A percentile compares a stretch with the other conserved stretches of the same genome.
Evolutionary conservation across 129 eudicot species (phyloP).

Genomic region (Smallanthus sonchifolius): DNA sequence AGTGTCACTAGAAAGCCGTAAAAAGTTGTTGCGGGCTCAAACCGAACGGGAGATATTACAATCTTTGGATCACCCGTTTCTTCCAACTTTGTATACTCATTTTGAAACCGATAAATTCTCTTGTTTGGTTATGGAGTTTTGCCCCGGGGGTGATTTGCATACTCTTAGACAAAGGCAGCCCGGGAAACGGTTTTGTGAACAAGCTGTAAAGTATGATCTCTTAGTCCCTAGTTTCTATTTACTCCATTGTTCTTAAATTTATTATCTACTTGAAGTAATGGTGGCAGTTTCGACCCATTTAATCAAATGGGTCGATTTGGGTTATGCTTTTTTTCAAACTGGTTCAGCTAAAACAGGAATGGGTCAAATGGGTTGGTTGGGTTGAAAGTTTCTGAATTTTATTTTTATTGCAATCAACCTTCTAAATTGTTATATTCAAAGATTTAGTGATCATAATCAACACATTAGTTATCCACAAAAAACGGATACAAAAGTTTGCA

Average conservation of each 20-base stretch:
- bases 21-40: constrained; percentile 68
- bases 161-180: constrained; percentile 78
- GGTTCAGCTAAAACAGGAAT: not conserved
- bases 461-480: not conserved
- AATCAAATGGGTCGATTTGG: not conserved
- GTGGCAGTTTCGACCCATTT: not conserved
- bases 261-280: not conserved
- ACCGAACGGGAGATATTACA: constrained; percentile 78
- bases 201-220: constrained; percentile 79
- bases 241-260: not conserved
- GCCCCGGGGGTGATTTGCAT: constrained; percentile 87
- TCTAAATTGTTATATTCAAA: not conserved
- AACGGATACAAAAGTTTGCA: not conserved
- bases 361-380: not conserved
- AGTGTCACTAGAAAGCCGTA: constrained; percentile 58
- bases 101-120: constrained; percentile 82
- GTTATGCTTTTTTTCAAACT: not conserved
- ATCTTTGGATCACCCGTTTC: constrained; percentile 78
- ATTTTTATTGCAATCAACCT: not conserved
- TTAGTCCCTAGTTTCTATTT: not conserved
- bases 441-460: not conserved
- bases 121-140: constrained; percentile 87
- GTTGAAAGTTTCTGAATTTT: too few relatives aligned
- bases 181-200: constrained; percentile 73
- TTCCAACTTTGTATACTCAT: constrained; percentile 70